Evolutionary conservation across 2,329 filamentous ascomycete genomes (phyloP).

Genomic region (Apiospora phragmitis): DNA sequence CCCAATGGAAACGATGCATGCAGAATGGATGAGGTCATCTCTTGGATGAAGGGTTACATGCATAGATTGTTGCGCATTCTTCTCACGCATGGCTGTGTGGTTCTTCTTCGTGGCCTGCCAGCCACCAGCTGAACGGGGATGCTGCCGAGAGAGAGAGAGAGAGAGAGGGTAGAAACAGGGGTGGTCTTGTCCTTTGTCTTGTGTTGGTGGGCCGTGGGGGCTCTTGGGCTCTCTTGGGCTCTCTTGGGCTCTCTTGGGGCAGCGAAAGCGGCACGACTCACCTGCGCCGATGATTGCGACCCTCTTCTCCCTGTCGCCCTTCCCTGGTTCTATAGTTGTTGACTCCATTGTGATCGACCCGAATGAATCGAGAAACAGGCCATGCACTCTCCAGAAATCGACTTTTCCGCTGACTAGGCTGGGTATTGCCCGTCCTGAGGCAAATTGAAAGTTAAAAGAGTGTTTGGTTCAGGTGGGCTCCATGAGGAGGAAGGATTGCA

Average conservation of each 20-base stretch:
- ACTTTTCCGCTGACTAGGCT: not conserved
- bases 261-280: slow-evolving; percentile 16
- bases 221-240: too few species aligned
- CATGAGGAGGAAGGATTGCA: not conserved
- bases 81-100: not conserved
- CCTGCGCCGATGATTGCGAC: slow-evolving; percentile 27
- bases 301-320: slow-evolving; percentile 12
- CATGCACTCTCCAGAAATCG: not conserved
- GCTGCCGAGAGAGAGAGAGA: not conserved
- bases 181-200: not conserved
- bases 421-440: not conserved
- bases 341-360: slow-evolving; percentile 2
- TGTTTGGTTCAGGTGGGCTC: not conserved
- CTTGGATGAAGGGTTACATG: not conserved
- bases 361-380: not conserved
- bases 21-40: not conserved
- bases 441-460: not conserved
- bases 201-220: not conserved
- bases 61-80: not conserved
- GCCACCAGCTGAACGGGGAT: not conserved
- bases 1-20: not conserved
- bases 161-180: not conserved
- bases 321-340: not conserved
- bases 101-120: not conserved
- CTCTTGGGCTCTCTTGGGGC: not conserved